Conservation (phyloP, 768 basidiomycete species). For the Kwoniella bestiolae region DNA sequence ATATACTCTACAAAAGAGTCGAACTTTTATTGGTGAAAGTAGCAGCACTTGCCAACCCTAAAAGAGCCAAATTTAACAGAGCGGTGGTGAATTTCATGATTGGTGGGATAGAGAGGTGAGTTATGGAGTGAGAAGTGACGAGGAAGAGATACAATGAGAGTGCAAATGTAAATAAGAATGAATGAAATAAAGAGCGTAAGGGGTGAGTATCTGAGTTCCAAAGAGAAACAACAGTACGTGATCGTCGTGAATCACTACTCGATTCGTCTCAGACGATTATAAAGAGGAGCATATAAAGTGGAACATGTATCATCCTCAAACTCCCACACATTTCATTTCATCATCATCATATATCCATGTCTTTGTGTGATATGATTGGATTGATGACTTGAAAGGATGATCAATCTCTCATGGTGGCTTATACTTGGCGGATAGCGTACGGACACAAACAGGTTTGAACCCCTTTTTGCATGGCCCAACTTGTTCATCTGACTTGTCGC, state of each 20-base stretch:
- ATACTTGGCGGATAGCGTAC: neutral
- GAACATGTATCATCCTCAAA: no score
- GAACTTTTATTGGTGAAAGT: conserved; percentile 19
- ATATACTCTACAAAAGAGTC: no score
- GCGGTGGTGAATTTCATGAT: neutral
- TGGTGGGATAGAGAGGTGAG: neutral
- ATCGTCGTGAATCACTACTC: no score
- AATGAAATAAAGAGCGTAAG: neutral
- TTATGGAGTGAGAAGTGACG: conserved; percentile 57
- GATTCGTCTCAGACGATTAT: no score
- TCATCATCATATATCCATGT: neutral
- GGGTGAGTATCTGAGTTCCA: conserved; percentile 1
- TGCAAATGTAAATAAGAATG: neutral
- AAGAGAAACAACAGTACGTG: no score
- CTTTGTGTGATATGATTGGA: neutral
- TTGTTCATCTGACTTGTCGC: no score
- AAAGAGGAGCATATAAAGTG: no score
- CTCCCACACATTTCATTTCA: neutral
- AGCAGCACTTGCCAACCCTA: conserved; percentile 8
- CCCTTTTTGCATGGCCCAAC: no score
- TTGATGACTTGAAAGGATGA: neutral
- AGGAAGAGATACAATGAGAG: conserved; percentile 56
- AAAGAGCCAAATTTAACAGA: neutral
- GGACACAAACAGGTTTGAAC: neutral
- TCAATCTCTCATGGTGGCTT: neutral